Percentiles rank a stretch among this genome's conserved stretches.
phyloP scores from a whole-genome alignment of 2,329 filamentous ascomycete species.

The Hymenoscyphus fructigenus region DNA sequence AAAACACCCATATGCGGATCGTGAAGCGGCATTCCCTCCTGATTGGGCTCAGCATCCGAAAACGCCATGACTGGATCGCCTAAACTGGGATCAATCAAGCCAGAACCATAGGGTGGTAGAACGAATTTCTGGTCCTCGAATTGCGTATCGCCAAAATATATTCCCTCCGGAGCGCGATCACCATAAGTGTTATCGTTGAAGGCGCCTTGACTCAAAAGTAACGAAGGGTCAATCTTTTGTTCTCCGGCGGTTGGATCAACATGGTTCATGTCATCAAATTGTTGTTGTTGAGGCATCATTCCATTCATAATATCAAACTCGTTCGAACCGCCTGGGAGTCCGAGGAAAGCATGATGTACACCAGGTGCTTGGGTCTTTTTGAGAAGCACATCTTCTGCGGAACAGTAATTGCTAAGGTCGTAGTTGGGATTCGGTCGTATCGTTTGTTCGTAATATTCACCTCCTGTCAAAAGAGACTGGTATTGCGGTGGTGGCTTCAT shows the following conservation, averaged over 20 bases:
- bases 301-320: slow-evolving; percentile 24
- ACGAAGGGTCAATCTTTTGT: slow-evolving; percentile 32
- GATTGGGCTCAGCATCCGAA: slow-evolving; percentile 26
- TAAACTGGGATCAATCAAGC: slow-evolving; percentile 17
- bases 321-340: slow-evolving; percentile 38
- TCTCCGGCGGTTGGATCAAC: slow-evolving; percentile 17
- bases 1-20: slow-evolving; percentile 34
- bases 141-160: slow-evolving; percentile 29
- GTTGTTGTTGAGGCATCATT: slow-evolving; percentile 28
- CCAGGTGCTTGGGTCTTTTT: slow-evolving; percentile 40
- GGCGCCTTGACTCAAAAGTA: slow-evolving; percentile 25
- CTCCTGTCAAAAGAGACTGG: slow-evolving; percentile 42
- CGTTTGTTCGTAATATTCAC: slow-evolving; percentile 50
- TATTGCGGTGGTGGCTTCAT: slow-evolving; percentile 47
- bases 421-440: slow-evolving; percentile 25
- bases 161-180: slow-evolving; percentile 18
- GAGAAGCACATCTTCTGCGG: slow-evolving; percentile 44
- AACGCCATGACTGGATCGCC: slow-evolving; percentile 26
- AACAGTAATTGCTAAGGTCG: background rate
- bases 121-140: slow-evolving; percentile 28
- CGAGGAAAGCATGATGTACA: slow-evolving; percentile 37
- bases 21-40: slow-evolving; percentile 29
- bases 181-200: slow-evolving; percentile 23
- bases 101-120: slow-evolving; percentile 11
- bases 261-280: slow-evolving; percentile 15